These are phyloP conservation scores for Colletotrichum scovillei DNA, from an alignment of 2,329 filamentous ascomycete species.

Conservation along the genomic window DNA sequence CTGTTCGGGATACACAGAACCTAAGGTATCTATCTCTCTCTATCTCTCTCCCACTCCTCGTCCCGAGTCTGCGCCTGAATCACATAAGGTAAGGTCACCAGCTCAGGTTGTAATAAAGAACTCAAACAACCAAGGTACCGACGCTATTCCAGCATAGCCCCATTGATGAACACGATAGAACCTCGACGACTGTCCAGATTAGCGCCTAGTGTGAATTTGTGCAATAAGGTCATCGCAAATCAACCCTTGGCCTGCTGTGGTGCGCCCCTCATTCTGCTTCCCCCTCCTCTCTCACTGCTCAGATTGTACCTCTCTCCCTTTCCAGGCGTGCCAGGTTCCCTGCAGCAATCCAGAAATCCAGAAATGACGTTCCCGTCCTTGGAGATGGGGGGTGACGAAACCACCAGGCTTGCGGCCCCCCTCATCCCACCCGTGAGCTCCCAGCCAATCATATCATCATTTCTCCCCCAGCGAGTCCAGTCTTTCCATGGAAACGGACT, in stretches of 20 bases:
- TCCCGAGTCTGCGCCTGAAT: not conserved
- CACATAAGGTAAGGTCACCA: not conserved
- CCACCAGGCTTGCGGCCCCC: not conserved
- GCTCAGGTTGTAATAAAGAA: not conserved
- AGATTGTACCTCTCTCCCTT: not conserved
- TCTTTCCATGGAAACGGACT: constrained; percentile 10
- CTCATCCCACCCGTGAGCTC: not conserved
- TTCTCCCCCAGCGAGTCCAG: not conserved
- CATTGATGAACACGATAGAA: not conserved
- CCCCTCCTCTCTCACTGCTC: constrained; percentile 4
- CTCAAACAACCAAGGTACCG: not conserved
- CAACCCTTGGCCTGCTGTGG: not conserved
- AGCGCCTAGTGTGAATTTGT: not conserved
- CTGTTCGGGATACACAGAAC: not conserved
- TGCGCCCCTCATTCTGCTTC: not conserved
- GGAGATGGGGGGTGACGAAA: constrained; percentile 25
- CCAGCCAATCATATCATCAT: not conserved
- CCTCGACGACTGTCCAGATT: not conserved
- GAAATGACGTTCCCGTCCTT: constrained; percentile 32
- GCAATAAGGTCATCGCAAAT: not conserved
- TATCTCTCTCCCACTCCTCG: not conserved
- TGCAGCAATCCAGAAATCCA: constrained; percentile 16
- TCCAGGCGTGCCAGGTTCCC: constrained; percentile 8
- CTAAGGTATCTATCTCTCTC: not conserved
- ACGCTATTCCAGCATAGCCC: constrained; percentile 2